A percentile compares a stretch with the other conserved stretches of the same genome.
Conservation (phyloP, 2,329 filamentous ascomycete species). For the Scedosporium dehoogii region DNA sequence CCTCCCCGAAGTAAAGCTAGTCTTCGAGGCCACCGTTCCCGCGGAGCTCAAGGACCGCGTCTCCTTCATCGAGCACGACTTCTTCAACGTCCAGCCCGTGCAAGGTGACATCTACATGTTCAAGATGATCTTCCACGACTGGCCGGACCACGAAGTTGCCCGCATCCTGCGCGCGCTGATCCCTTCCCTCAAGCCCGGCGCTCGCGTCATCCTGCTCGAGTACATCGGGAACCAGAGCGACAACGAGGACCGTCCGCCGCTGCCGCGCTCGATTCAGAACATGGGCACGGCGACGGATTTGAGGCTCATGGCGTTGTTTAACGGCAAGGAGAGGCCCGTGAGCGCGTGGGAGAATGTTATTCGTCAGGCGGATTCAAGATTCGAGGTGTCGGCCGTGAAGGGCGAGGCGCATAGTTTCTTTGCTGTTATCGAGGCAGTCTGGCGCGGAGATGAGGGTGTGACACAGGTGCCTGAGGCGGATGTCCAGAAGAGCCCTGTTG, state of each 20-base stretch:
- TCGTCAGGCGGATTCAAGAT: slow-evolving; percentile 32
- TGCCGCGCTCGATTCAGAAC: slow-evolving; percentile 31
- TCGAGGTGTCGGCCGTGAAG: slow-evolving; percentile 26
- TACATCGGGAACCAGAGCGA: slow-evolving; percentile 31
- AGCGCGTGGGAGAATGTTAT: slow-evolving; percentile 33
- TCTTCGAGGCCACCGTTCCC: slow-evolving; percentile 30
- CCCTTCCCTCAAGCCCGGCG: slow-evolving; percentile 44
- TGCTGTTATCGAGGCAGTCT: slow-evolving; percentile 26
- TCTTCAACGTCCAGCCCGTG: slow-evolving; percentile 46
- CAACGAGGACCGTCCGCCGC: slow-evolving; percentile 21
- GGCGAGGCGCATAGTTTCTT: slow-evolving; percentile 26
- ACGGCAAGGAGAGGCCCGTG: slow-evolving; percentile 35
- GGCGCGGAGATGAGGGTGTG: slow-evolving; percentile 16
- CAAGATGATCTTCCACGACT: slow-evolving; percentile 53
- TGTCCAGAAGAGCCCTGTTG: background rate
- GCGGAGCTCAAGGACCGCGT: slow-evolving; percentile 20
- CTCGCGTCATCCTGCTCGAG: slow-evolving; percentile 35
- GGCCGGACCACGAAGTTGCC: slow-evolving; percentile 41
- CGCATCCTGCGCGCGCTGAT: slow-evolving; percentile 39
- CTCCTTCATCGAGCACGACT: slow-evolving; percentile 40
- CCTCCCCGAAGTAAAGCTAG: slow-evolving; percentile 35
- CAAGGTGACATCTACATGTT: slow-evolving; percentile 50
- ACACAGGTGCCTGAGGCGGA: background rate
- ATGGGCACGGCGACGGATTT: slow-evolving; percentile 40
- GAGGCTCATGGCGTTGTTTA: slow-evolving; percentile 40